Evolutionary conservation across 495 filamentous ascomycete genomes (phyloP).

Genomic region (Hypoxylon intermedium): DNA sequence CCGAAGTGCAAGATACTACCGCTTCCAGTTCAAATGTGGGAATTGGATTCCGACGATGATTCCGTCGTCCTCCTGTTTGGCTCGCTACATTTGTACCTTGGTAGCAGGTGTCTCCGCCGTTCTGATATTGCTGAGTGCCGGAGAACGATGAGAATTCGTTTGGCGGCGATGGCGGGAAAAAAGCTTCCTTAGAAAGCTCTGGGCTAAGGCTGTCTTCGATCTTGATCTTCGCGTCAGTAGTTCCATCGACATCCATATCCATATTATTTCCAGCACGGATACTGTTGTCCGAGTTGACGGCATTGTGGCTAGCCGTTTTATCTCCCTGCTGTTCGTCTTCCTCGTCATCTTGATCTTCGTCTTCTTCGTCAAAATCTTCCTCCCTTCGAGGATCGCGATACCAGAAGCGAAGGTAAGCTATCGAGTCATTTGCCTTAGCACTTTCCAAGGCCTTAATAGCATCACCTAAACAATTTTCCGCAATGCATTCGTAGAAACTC

Average conservation of each 20-base stretch:
- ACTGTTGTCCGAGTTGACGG: slow-evolving; percentile 40
- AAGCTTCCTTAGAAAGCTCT: slow-evolving; percentile 10
- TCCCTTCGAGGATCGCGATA: slow-evolving; percentile 72
- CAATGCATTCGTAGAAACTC: slow-evolving; percentile 83
- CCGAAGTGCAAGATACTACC: slow-evolving; percentile 88
- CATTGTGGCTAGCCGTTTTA: slow-evolving; percentile 17
- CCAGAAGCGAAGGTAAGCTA: slow-evolving; percentile 91
- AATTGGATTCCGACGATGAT: slow-evolving; percentile 28
- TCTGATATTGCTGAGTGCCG: slow-evolving; percentile 8
- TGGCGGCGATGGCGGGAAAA: not conserved
- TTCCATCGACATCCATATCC: slow-evolving; percentile 45
- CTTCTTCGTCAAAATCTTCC: slow-evolving; percentile 45
- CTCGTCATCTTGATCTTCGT: slow-evolving; percentile 43
- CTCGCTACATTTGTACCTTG: slow-evolving; percentile 13
- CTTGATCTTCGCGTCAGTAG: slow-evolving; percentile 22
- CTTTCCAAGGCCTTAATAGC: slow-evolving; percentile 80
- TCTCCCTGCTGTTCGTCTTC: slow-evolving; percentile 23
- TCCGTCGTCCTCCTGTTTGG: slow-evolving; percentile 8
- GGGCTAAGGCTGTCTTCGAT: slow-evolving; percentile 20
- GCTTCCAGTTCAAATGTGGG: slow-evolving; percentile 76
- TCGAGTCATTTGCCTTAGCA: slow-evolving; percentile 92
- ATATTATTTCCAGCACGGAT: slow-evolving; percentile 28
- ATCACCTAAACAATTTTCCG: slow-evolving; percentile 75
- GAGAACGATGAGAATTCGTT: not conserved
- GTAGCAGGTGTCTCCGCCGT: slow-evolving; percentile 11